These are phyloP conservation scores for Cytospora piceae DNA, from an alignment of 2,329 filamentous ascomycete species.

Conservation along the genomic window DNA sequence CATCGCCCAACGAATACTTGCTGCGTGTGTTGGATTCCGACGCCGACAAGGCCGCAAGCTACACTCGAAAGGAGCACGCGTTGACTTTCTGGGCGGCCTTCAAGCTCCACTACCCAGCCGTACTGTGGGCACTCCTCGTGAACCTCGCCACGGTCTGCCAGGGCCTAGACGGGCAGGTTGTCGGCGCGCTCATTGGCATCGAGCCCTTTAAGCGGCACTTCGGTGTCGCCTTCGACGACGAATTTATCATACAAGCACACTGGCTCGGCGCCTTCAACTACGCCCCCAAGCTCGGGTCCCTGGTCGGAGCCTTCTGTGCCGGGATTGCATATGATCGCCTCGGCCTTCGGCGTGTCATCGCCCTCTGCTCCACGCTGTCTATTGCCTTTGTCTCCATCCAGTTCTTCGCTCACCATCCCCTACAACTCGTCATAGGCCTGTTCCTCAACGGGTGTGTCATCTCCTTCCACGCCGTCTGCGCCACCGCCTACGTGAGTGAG, in stretches of 20 bases:
- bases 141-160: slow-evolving; percentile 23
- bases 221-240: slow-evolving; percentile 9
- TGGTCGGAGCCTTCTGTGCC: slow-evolving; percentile 24
- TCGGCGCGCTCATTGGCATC: slow-evolving; percentile 23
- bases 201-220: slow-evolving; percentile 15
- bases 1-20: neutral
- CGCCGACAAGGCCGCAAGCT: slow-evolving; percentile 1
- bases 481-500: slow-evolving; percentile 39
- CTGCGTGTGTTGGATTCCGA: neutral
- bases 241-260: slow-evolving; percentile 19
- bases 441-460: slow-evolving; percentile 51
- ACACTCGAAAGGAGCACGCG: slow-evolving; percentile 18
- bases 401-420: slow-evolving; percentile 47
- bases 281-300: slow-evolving; percentile 21
- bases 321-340: slow-evolving; percentile 30
- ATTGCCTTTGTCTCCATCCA: slow-evolving; percentile 50
- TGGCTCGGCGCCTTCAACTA: slow-evolving; percentile 27
- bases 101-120: slow-evolving; percentile 21
- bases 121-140: slow-evolving; percentile 22
- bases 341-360: slow-evolving; percentile 37
- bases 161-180: slow-evolving; percentile 19
- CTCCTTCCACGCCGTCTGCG: slow-evolving; percentile 47
- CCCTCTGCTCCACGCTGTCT: slow-evolving; percentile 35
- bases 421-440: slow-evolving; percentile 48
- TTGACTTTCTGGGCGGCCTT: slow-evolving; percentile 20